A percentile compares a stretch with the other conserved stretches of the same genome.
Conservation (phyloP, 2,329 filamentous ascomycete species). For the Trichophyton rubrum region DNA sequence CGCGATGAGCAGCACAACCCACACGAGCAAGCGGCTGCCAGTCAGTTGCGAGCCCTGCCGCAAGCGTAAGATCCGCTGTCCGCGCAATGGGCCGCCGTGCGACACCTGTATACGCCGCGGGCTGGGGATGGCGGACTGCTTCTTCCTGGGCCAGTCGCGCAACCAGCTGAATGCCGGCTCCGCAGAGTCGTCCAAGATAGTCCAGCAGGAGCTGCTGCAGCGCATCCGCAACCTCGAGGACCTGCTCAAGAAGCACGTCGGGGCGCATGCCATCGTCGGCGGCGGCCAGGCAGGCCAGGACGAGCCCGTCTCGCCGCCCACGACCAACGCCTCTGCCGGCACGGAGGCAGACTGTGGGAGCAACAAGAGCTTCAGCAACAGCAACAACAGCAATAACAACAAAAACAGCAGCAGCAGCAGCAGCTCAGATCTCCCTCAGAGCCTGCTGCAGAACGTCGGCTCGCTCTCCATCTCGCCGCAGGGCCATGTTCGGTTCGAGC, state of each 20-base stretch:
- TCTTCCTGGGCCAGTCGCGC: constrained; percentile 23
- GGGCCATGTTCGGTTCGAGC: constrained; percentile 27
- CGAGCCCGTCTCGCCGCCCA: constrained; percentile 19
- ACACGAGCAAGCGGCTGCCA: constrained; percentile 26
- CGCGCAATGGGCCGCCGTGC: constrained; percentile 29
- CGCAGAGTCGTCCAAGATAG: constrained; percentile 14
- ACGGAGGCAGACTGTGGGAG: constrained; percentile 16
- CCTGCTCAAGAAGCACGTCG: constrained; percentile 24
- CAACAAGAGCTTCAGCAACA: neutral
- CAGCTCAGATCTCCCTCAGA: neutral
- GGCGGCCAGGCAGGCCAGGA: constrained; percentile 13
- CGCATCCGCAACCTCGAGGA: constrained; percentile 27
- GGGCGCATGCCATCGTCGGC: constrained; percentile 13
- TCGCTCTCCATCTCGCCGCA: constrained; percentile 22
- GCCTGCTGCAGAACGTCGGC: constrained; percentile 19
- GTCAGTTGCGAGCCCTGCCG: constrained; percentile 32
- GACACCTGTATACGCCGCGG: constrained; percentile 30
- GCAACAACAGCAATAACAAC: neutral
- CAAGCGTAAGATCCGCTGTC: constrained; percentile 29
- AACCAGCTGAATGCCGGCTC: constrained; percentile 17
- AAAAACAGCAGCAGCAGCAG: neutral
- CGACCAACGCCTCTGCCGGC: constrained; percentile 18
- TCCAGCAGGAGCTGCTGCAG: constrained; percentile 23
- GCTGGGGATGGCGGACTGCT: constrained; percentile 25
- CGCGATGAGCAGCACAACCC: constrained; percentile 14